These are phyloP conservation scores for Sarocladiaceae sp. DNA, from an alignment of 2,329 filamentous ascomycete species.

Conservation along the genomic window DNA sequence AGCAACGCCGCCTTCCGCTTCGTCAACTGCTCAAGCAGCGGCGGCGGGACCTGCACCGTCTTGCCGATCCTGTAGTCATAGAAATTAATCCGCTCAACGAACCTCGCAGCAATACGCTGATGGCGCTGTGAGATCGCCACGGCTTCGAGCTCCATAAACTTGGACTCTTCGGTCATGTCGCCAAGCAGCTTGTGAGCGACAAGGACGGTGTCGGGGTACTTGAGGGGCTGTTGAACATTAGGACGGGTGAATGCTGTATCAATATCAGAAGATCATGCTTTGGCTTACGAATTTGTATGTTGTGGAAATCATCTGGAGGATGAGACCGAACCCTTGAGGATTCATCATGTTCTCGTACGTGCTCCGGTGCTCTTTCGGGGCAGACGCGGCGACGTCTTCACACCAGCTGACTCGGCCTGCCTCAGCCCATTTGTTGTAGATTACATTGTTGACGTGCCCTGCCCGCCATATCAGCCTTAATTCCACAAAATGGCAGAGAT, in stretches of 20 bases:
- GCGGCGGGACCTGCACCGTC: slow-evolving; percentile 32
- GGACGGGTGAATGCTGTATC: too few relatives aligned
- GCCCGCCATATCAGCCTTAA: neutral
- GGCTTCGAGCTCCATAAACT: slow-evolving; percentile 52
- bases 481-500: neutral
- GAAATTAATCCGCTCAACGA: slow-evolving; percentile 70
- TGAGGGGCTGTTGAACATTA: slow-evolving; percentile 64
- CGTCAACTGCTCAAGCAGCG: slow-evolving; percentile 32
- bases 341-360: slow-evolving; percentile 66
- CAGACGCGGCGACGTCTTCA: slow-evolving; percentile 57
- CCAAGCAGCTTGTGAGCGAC: slow-evolving; percentile 72
- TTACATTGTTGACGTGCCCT: slow-evolving; percentile 78
- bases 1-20: neutral
- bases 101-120: slow-evolving; percentile 65
- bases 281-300: slow-evolving; percentile 87
- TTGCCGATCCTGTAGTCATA: slow-evolving; percentile 51
- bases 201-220: slow-evolving; percentile 73
- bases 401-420: slow-evolving; percentile 74
- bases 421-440: slow-evolving; percentile 79
- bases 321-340: slow-evolving; percentile 62
- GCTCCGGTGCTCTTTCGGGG: slow-evolving; percentile 53
- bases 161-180: slow-evolving; percentile 34
- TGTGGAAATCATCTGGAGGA: slow-evolving; percentile 71
- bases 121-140: slow-evolving; percentile 70
- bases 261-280: too few relatives aligned